phyloP scores from a whole-genome alignment of 2,329 filamentous ascomycete genomes.

The Hypoxylon rubiginosum region DNA sequence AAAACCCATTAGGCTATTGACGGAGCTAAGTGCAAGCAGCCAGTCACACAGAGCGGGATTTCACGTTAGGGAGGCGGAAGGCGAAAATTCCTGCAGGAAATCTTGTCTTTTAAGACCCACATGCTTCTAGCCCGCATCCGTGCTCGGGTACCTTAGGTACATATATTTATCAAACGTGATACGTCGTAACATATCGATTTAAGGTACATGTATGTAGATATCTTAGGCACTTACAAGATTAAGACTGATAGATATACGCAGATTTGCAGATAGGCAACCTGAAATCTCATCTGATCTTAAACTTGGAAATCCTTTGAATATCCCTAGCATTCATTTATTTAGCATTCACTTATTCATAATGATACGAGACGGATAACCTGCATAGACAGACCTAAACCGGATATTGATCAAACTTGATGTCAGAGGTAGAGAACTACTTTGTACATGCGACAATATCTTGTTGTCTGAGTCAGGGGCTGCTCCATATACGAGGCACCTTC shows the following conservation, averaged over 20 bases:
- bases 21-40: slow-evolving; percentile 15
- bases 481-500: background rate
- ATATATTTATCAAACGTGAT: too few relatives aligned
- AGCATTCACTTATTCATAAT: too few relatives aligned
- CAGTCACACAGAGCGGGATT: slow-evolving; percentile 29
- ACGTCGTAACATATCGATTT: too few relatives aligned
- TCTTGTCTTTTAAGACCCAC: slow-evolving; percentile 25
- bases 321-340: too few relatives aligned
- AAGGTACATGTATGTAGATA: too few relatives aligned
- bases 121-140: slow-evolving; percentile 8
- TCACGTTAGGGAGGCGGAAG: slow-evolving; percentile 30
- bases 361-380: too few relatives aligned
- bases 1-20: slow-evolving; percentile 37
- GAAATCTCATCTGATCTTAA: background rate
- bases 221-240: too few relatives aligned
- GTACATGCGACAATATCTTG: slow-evolving; percentile 6
- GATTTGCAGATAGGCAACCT: too few relatives aligned
- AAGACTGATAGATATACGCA: too few relatives aligned
- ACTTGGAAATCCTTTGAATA: background rate
- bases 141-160: background rate
- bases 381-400: background rate
- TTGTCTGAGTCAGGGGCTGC: background rate
- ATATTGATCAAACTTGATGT: too few relatives aligned
- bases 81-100: slow-evolving; percentile 40
- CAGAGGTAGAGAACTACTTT: too few relatives aligned